Percentiles rank a stretch among this genome's conserved stretches.
These are phyloP conservation scores for Ochromonas danica DNA, from an alignment of 108 stramenopile species.

Conservation along the genomic window DNA sequence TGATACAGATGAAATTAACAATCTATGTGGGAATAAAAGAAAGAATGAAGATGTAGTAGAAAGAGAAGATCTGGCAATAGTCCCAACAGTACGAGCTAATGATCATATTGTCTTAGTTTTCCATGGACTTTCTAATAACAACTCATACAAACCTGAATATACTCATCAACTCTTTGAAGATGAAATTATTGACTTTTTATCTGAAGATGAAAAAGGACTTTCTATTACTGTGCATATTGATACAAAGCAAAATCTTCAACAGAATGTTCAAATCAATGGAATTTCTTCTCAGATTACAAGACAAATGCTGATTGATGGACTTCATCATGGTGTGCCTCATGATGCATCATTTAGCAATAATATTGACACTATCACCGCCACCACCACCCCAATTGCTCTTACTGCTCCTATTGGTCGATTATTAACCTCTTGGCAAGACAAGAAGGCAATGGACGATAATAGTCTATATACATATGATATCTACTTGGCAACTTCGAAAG, in stretches of 20 bases:
- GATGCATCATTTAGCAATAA: not conserved
- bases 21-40: no score
- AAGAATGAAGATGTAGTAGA: no score
- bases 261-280: not conserved
- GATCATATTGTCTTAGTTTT: no score
- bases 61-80: no score
- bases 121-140: no score
- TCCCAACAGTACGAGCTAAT: no score
- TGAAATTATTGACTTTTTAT: not conserved
- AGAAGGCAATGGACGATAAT: not conserved
- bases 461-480: not conserved
- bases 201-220: not conserved
- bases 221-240: not conserved
- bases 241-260: not conserved
- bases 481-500: not conserved
- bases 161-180: not conserved
- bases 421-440: not conserved
- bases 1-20: no score
- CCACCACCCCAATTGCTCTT: no score
- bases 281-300: not conserved
- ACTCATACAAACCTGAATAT: not conserved
- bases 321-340: not conserved
- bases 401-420: no score
- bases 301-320: not conserved
- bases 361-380: not conserved